phyloP scores from a whole-genome alignment of 805 yeast species.

The Kregervanrija fluxuum region DNA sequence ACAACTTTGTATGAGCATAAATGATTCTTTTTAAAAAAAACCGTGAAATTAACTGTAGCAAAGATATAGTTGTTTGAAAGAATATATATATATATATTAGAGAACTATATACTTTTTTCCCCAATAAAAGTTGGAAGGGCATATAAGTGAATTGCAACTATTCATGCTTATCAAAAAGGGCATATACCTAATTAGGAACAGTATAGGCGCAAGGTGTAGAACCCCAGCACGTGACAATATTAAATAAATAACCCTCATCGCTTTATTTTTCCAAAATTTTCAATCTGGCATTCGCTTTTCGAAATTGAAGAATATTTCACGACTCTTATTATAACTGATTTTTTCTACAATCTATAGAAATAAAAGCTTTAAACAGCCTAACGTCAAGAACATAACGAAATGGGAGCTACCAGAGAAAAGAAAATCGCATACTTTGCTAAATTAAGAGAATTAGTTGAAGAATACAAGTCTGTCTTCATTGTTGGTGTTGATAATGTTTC shows the following conservation, averaged over 20 bases:
- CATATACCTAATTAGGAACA: no score
- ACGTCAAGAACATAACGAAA: slow-evolving; percentile 76
- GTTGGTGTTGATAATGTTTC: slow-evolving; percentile 99
- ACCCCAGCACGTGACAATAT: neutral
- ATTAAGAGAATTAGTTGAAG: slow-evolving; percentile 91
- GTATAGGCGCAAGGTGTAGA: no score
- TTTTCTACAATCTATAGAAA: neutral
- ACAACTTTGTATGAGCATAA: no score
- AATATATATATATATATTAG: no score
- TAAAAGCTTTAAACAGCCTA: slow-evolving; percentile 83
- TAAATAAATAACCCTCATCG: neutral
- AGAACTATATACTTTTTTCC: no score
- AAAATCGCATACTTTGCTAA: slow-evolving; percentile 91
- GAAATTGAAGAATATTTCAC: neutral
- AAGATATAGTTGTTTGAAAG: no score
- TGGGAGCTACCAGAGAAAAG: slow-evolving; percentile 99
- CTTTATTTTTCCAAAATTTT: neutral
- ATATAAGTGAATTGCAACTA: no score
- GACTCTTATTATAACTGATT: neutral
- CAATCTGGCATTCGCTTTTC: neutral
- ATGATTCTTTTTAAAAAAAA: no score
- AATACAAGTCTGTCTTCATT: slow-evolving; percentile 95
- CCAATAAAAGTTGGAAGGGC: no score
- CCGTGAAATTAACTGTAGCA: no score
- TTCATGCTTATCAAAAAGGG: no score